Percentiles rank a stretch among this genome's conserved stretches.
phyloP scores from a whole-genome alignment of 2,329 filamentous ascomycete species.

The Beauveria pseudobassiana region DNA sequence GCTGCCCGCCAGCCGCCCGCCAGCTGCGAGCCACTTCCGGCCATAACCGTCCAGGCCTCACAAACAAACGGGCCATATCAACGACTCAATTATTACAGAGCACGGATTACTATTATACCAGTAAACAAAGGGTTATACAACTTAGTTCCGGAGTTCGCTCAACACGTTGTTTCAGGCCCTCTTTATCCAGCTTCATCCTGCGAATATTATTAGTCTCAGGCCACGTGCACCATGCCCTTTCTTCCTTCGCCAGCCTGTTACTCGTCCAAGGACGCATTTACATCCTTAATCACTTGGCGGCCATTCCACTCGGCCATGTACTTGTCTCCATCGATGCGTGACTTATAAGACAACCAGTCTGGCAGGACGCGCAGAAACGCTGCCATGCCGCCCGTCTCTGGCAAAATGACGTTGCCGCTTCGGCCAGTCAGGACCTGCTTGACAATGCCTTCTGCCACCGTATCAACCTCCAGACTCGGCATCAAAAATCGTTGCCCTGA shows the following conservation, averaged over 20 bases:
- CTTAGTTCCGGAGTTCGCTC: background rate
- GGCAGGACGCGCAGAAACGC: constrained; percentile 45
- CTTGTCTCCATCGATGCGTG: constrained; percentile 35
- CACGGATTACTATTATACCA: background rate
- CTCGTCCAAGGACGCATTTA: constrained; percentile 30
- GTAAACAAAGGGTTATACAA: background rate
- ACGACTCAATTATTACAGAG: background rate
- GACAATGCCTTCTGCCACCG: constrained; percentile 40
- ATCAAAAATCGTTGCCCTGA: constrained; percentile 35
- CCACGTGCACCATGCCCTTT: constrained; percentile 32
- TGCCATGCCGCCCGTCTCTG: constrained; percentile 31
- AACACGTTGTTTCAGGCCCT: background rate
- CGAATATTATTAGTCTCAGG: constrained; percentile 14
- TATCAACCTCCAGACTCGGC: constrained; percentile 30
- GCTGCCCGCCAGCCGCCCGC: background rate
- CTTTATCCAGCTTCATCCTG: background rate
- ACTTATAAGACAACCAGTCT: constrained; percentile 53
- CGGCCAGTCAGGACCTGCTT: constrained; percentile 40
- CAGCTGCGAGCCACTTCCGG: background rate
- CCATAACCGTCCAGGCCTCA: background rate
- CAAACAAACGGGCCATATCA: background rate
- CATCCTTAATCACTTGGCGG: constrained; percentile 40
- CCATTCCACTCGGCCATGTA: constrained; percentile 39
- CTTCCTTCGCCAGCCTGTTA: constrained; percentile 20
- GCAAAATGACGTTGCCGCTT: constrained; percentile 41